Conservation (phyloP, 2,329 filamentous ascomycete species). For the Fusarium foetens region DNA sequence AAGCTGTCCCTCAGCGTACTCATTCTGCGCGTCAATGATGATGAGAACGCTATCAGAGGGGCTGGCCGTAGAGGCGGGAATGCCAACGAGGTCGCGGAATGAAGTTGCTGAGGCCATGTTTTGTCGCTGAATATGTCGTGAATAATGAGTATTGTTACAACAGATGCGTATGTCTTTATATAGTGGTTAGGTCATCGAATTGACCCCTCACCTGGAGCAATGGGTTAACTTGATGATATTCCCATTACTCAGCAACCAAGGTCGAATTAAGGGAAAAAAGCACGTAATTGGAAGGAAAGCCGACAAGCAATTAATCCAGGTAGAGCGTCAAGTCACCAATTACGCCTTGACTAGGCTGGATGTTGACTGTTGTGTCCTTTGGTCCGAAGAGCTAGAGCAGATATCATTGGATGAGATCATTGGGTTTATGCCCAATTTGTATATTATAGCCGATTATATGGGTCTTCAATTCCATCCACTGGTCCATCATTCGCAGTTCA, state of each 20-base stretch:
- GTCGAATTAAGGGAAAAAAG: not conserved
- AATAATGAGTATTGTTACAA: too few species aligned
- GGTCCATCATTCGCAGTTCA: not conserved
- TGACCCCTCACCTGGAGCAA: not conserved
- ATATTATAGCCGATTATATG: not conserved
- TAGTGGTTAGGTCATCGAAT: not conserved
- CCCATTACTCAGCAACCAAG: slow-evolving; percentile 9
- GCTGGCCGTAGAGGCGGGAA: slow-evolving; percentile 64
- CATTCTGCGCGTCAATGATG: slow-evolving; percentile 78
- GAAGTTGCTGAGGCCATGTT: slow-evolving; percentile 16
- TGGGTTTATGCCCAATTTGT: not conserved
- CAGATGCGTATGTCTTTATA: not conserved
- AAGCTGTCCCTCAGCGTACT: slow-evolving; percentile 70
- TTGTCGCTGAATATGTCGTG: not conserved
- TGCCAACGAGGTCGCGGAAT: slow-evolving; percentile 54
- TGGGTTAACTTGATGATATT: not conserved
- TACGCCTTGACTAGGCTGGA: not conserved
- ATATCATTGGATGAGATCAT: not conserved
- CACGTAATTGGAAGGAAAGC: not conserved
- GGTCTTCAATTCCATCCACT: not conserved
- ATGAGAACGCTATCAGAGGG: slow-evolving; percentile 68
- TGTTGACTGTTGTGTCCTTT: slow-evolving; percentile 1
- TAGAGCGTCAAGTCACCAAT: not conserved
- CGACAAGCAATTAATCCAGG: rapidly evolving
- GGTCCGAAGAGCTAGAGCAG: not conserved